Evolutionary conservation across 441 rosid species (phyloP).

Genomic region (Arabidopsis hybrid): DNA sequence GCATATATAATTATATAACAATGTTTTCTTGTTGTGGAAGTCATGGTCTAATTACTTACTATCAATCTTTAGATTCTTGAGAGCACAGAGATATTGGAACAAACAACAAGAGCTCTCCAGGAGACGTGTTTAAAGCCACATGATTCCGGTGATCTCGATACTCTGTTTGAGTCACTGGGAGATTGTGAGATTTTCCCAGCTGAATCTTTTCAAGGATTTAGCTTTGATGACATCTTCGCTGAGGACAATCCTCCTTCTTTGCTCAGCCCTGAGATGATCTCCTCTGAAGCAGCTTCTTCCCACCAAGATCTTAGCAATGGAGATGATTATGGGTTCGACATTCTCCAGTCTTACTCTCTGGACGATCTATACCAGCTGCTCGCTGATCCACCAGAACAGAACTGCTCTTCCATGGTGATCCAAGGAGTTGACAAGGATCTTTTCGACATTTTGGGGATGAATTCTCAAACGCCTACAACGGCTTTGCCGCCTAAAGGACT

Average conservation of each 20-base stretch:
- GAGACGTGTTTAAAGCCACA: constrained; percentile 44
- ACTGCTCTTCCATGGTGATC: constrained; percentile 37
- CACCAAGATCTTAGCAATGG: constrained; percentile 40
- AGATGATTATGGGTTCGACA: constrained; percentile 51
- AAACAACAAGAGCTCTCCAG: constrained; percentile 55
- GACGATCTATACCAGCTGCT: constrained; percentile 68
- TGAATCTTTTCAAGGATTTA: constrained; percentile 46
- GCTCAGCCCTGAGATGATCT: constrained; percentile 48
- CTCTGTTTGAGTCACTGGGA: constrained; percentile 58
- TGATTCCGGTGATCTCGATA: constrained; percentile 54
- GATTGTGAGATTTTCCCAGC: constrained; percentile 48
- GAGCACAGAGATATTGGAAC: constrained; percentile 62
- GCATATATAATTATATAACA: constrained; percentile 15
- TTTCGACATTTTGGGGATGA: constrained; percentile 52
- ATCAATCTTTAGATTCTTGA: constrained; percentile 62
- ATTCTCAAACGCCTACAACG: constrained; percentile 26
- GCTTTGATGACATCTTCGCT: constrained; percentile 51
- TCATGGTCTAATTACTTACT: constrained; percentile 33
- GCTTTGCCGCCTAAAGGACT: constrained; percentile 57
- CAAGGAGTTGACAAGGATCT: constrained; percentile 52
- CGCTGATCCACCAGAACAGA: constrained; percentile 52
- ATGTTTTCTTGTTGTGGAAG: constrained; percentile 24
- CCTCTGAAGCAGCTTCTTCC: constrained; percentile 23
- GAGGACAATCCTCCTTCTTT: constrained; percentile 49
- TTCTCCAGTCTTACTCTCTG: constrained; percentile 51